These are phyloP conservation scores for Microcyclospora pomicola DNA, from an alignment of 2,329 filamentous ascomycete genomes.

Conservation along the genomic window DNA sequence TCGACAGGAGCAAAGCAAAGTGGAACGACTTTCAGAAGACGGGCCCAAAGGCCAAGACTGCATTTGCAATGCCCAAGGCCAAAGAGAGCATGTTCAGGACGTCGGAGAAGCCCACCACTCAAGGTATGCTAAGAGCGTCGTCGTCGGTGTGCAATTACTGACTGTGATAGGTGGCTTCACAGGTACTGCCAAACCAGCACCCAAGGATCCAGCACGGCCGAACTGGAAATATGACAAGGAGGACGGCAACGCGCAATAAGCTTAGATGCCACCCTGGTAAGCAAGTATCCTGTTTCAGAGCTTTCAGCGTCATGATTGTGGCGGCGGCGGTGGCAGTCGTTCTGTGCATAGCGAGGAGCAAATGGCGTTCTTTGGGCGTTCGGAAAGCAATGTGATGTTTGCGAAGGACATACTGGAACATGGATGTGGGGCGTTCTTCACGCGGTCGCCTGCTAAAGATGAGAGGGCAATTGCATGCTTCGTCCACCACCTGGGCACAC, in stretches of 20 bases:
- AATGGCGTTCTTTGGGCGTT: no score
- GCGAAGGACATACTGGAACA: no score
- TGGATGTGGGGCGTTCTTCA: no score
- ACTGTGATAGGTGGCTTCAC: constrained; percentile 69
- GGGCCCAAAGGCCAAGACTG: constrained; percentile 25
- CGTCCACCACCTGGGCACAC: no score
- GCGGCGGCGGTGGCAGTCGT: no score
- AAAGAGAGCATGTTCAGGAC: constrained; percentile 36
- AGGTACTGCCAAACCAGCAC: constrained; percentile 89
- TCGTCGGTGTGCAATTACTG: constrained; percentile 14
- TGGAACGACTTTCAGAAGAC: constrained; percentile 90
- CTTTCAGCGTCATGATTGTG: not conserved
- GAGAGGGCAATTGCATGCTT: no score
- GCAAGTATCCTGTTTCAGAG: not conserved
- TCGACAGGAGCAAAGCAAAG: constrained; percentile 81
- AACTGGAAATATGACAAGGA: constrained; percentile 15
- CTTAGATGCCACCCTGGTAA: not conserved
- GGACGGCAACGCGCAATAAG: constrained; percentile 5
- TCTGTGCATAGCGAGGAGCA: no score
- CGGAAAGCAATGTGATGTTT: no score
- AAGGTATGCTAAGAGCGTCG: constrained; percentile 48
- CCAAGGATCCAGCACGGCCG: constrained; percentile 50
- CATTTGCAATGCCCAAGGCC: constrained; percentile 9
- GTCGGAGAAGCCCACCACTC: constrained; percentile 68
- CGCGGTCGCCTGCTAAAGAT: no score